Percentiles rank a stretch among this genome's conserved stretches.
These are phyloP conservation scores for Verticillium alfalfae DNA, from an alignment of 2,329 filamentous ascomycete genomes.

Conservation along the genomic window DNA sequence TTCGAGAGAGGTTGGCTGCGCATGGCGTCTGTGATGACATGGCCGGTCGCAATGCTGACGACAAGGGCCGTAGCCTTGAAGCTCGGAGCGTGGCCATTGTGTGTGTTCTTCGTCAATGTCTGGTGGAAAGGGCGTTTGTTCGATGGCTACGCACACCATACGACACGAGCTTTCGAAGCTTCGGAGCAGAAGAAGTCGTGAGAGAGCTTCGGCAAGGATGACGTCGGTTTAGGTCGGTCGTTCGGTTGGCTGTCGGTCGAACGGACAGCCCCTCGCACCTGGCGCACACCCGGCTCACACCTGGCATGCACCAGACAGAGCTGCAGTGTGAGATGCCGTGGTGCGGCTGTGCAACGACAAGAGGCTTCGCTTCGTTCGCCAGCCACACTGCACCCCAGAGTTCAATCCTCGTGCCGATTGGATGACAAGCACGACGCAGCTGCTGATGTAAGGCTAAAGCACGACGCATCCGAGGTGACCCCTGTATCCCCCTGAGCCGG, in stretches of 20 bases:
- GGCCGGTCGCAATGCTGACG: conserved; percentile 5
- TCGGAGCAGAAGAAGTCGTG: not conserved
- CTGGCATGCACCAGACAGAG: too few relatives aligned
- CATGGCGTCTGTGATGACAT: not conserved
- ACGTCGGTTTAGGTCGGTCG: not conserved
- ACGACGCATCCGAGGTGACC: not conserved
- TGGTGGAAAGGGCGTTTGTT: not conserved
- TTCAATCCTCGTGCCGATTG: not conserved
- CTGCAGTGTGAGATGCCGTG: not conserved
- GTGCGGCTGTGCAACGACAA: not conserved
- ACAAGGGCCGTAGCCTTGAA: conserved; percentile 7
- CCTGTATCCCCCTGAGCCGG: not conserved
- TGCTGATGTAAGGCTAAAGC: not conserved
- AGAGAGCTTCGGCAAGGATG: not conserved
- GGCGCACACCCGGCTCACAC: too few relatives aligned
- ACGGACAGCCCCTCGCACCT: not conserved
- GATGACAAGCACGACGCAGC: not conserved
- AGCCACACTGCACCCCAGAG: not conserved
- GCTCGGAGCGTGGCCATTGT: not conserved
- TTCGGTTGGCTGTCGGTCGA: not conserved
- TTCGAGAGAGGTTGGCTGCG: conserved; percentile 8
- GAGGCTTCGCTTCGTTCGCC: not conserved
- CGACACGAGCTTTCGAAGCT: not conserved
- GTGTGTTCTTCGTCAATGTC: not conserved
- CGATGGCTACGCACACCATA: not conserved